Evolutionary conservation across 352 stramenopile genomes (phyloP), one percentile per base, ranked within the genome.

Genomic region (Phytopythium mirpurense): DNA sequence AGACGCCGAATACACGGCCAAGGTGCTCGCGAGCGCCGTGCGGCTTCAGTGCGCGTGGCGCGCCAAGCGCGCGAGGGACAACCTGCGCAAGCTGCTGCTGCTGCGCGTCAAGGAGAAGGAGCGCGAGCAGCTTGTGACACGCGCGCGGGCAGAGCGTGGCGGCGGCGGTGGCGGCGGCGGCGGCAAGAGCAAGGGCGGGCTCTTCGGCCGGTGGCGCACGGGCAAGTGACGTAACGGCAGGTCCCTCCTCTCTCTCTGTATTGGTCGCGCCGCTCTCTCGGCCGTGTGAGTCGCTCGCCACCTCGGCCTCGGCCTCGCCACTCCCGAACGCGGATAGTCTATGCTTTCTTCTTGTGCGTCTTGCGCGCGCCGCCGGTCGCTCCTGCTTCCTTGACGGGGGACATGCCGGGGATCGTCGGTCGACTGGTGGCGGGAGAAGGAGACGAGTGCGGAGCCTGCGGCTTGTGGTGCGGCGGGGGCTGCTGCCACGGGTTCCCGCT

Each of bases 21-120:
- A 76, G 51, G 71, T 76, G 45, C 60, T 89, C 5, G 56, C 54
- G 24, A 84, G 74, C 43, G 67, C 79, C 45, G 50, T 93, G n/a
- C 68, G 64, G 19, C 63, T 92, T 5, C 82, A 93, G 74, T 90
- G 82, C 41, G 82, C 82, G 5, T 93, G 75, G 73, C 73, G 82
- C 11, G 82, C 64, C 31, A 88, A 86, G 53, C 74, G 79, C 2
- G 82, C 82, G 12, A 63, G 79, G 0, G 65, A 78, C 23, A 63
- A 72, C 9, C 87, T 90, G 19, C 76, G 66, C 0, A 72, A 74
- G 27, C 65, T 90, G 47, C 44, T 92, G 40, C 35, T 70, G 37
- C 56, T 92, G 18, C 74, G 79, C 27, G 63, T 64, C 0, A 89
- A 90, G 51, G 79, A 93, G 51, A 71, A 72, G 54, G 78, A 86